phyloP scores from a whole-genome alignment of 169 alveolate species.

The Plasmodium yoelii region DNA sequence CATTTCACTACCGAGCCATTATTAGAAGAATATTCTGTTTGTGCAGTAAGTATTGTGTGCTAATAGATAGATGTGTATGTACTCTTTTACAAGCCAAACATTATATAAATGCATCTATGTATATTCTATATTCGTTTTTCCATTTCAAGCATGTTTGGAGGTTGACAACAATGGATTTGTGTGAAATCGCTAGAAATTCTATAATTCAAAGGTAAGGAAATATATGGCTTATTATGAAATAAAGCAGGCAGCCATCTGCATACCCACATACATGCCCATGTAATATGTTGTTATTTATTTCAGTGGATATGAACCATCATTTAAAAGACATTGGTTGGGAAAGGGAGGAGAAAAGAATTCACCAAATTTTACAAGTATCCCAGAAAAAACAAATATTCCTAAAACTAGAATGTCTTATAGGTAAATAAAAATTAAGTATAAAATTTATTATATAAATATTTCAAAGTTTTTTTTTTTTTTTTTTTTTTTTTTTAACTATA shows the following conservation, averaged over 20 bases:
- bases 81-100: not conserved
- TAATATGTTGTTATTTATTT: not conserved
- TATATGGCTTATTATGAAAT: not conserved
- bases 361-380: slow-evolving; percentile 36
- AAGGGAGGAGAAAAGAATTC: not conserved
- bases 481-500: too few relatives aligned
- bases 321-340: slow-evolving; percentile 85
- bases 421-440: slow-evolving; percentile 6
- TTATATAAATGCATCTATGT: not conserved
- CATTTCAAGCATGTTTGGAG: slow-evolving; percentile 88
- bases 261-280: too few relatives aligned
- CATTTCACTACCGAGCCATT: slow-evolving; percentile 94
- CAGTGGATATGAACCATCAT: slow-evolving; percentile 81
- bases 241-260: too few relatives aligned
- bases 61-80: not conserved
- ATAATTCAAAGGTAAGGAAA: slow-evolving; percentile 87
- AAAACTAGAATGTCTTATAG: slow-evolving; percentile 57
- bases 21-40: slow-evolving; percentile 93
- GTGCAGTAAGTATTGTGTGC: slow-evolving; percentile 77
- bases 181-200: slow-evolving; percentile 94
- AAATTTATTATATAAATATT: not conserved
- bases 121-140: slow-evolving; percentile 2
- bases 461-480: too few relatives aligned
- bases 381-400: slow-evolving; percentile 63
- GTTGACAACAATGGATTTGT: slow-evolving; percentile 89